A percentile compares a stretch with the other conserved stretches of the same genome.
Evolutionary conservation across 225 moss, liverwort and hornwort genomes (phyloP).

Genomic region (Physcomitrium patens): DNA sequence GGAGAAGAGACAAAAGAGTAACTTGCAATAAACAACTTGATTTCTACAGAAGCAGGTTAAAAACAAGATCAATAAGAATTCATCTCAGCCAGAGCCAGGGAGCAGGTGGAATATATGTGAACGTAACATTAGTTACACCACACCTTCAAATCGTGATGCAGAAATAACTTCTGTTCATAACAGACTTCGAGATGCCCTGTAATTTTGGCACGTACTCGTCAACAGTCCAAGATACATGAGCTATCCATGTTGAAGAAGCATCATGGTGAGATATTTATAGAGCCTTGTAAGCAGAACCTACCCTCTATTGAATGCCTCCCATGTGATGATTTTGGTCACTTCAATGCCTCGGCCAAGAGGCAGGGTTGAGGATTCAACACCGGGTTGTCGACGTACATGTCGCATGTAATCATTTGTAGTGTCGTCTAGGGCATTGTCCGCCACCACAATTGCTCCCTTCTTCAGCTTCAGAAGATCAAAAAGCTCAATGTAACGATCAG

Average conservation of each 20-base stretch:
- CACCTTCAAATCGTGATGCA: background rate
- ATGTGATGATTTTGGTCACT: slow-evolving; percentile 58
- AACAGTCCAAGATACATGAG: background rate
- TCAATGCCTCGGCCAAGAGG: slow-evolving; percentile 61
- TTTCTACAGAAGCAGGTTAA: slow-evolving; percentile 1
- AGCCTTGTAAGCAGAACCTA: slow-evolving; percentile 25
- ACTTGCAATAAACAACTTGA: background rate
- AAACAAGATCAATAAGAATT: slow-evolving; percentile 4
- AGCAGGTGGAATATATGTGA: slow-evolving; percentile 12
- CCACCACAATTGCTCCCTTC: slow-evolving; percentile 62
- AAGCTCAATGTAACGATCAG: slow-evolving; percentile 57
- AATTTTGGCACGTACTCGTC: background rate
- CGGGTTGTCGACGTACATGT: slow-evolving; percentile 65
- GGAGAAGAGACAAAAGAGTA: background rate
- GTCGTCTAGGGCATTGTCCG: slow-evolving; percentile 59
- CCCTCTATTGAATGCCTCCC: slow-evolving; percentile 62
- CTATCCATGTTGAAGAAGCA: background rate
- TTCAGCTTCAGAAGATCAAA: slow-evolving; percentile 65
- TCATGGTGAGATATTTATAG: background rate
- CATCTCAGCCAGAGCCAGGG: background rate
- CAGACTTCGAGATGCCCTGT: background rate
- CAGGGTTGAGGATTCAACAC: slow-evolving; percentile 63
- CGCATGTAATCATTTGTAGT: slow-evolving; percentile 67
- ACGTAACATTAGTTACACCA: background rate
- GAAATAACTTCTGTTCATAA: slow-evolving; percentile 12